Base-by-base conservation (phyloP, 2,329 filamentous ascomycete species). In the Bipolaris bicolor region DNA sequence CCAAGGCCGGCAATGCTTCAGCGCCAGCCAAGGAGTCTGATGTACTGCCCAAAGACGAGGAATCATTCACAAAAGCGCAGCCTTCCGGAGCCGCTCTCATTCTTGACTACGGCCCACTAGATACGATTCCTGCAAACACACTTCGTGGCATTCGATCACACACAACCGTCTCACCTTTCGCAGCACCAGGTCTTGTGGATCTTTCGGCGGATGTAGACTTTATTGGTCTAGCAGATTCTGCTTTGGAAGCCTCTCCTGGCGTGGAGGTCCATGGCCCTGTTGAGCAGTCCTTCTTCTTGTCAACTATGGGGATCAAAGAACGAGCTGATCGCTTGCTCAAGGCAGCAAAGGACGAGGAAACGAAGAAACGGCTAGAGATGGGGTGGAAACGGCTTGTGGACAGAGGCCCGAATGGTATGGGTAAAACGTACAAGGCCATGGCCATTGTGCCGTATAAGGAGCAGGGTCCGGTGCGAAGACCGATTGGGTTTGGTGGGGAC, bases 131-230 rank as follows among this genome's bases (percentile, higher is more conserved):
- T 2, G 82, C 90, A 58, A 96, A 97, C 81, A 96, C 92, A 0
- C 84, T 99, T 20, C 90, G 95, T 31, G 95, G 95, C 20, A 98
- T 99, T 75, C 86, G 88, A 34, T 81, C 83, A 13, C 95, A 99
- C 78, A 80, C 82, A 22, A 83, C 84, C 22, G 90, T 96, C 44
- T 92, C 88, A 20, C 92, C 95, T 3, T 92, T 99, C 68, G 83
- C 85, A 1, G 82, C 86, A 5, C 90, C 95, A 0, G 95, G 95
- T 0, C 84, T 89, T 24, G 92, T 96, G 2, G 95, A 99, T 73
- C 82, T 99, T 20, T 92, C 88, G 64, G 94, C 91, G 0, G 94
- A 99, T 72, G 95, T 99, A 0, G 95, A 99, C 76, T 99, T 99
- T 72, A 85, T 86, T 0, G 92, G 89, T 10, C 80, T 99, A 1